phyloP scores from a whole-genome alignment of 495 filamentous ascomycete genomes.

The Podospora anserina region DNA sequence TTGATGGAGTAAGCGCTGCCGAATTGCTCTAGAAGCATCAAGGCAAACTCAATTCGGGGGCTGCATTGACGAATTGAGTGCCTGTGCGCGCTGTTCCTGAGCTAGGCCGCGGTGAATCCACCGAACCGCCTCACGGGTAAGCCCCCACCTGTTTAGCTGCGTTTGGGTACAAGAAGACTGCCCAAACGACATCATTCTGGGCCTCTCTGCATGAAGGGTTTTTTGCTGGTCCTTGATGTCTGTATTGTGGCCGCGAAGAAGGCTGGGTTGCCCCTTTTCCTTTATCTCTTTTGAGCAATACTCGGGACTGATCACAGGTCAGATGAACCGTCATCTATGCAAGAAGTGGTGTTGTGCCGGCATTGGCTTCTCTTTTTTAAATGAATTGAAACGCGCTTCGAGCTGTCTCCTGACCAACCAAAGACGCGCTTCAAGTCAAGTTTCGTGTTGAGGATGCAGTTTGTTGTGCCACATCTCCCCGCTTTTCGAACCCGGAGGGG shows the following conservation, averaged over 20 bases:
- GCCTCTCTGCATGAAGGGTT: slow-evolving; percentile 3
- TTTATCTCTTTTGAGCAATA: not conserved
- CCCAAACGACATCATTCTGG: not conserved
- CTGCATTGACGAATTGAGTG: slow-evolving; percentile 2
- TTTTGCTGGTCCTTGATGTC: not conserved
- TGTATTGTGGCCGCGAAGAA: too few relatives aligned
- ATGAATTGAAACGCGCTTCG: slow-evolving; percentile 35
- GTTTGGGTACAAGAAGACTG: not conserved
- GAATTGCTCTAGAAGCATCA: slow-evolving; percentile 20
- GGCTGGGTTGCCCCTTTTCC: not conserved
- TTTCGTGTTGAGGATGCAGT: slow-evolving; percentile 28
- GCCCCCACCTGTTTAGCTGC: not conserved
- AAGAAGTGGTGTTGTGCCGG: slow-evolving; percentile 18
- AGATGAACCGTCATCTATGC: slow-evolving; percentile 5
- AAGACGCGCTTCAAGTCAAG: slow-evolving; percentile 29
- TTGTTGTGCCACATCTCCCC: slow-evolving; percentile 19
- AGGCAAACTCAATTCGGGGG: not conserved
- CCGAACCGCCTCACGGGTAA: not conserved
- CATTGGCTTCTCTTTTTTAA: slow-evolving; percentile 34
- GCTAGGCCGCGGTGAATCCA: slow-evolving; percentile 4
- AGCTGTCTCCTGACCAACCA: slow-evolving; percentile 30
- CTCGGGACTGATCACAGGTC: not conserved
- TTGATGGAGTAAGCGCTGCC: slow-evolving; percentile 7
- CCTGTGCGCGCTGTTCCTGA: slow-evolving; percentile 11
- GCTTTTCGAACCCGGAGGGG: slow-evolving; percentile 7